These are phyloP conservation scores for Stemphylium beticola DNA, from an alignment of 2,329 filamentous ascomycete genomes.

Conservation along the genomic window DNA sequence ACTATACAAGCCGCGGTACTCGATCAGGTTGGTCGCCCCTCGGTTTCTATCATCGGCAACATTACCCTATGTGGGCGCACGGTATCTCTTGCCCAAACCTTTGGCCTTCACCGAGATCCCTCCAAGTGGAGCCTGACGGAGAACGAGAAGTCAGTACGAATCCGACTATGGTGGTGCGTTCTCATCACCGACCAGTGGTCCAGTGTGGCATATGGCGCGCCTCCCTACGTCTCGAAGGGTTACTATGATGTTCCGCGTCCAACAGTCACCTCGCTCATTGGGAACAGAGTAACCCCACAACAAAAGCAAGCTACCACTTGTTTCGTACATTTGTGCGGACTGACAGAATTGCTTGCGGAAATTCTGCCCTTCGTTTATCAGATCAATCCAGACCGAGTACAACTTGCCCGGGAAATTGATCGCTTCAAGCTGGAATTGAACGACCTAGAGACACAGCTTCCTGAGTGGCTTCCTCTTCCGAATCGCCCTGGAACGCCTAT, in stretches of 20 bases:
- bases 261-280: conserved; percentile 51
- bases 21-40: conserved; percentile 51
- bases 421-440: conserved; percentile 43
- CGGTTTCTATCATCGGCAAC: conserved; percentile 54
- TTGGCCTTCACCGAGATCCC: conserved; percentile 63
- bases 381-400: conserved; percentile 37
- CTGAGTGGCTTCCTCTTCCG: conserved; percentile 41
- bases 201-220: conserved; percentile 62
- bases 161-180: conserved; percentile 64
- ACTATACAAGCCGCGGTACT: conserved; percentile 50
- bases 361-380: conserved; percentile 49
- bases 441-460: conserved; percentile 42
- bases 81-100: conserved; percentile 61
- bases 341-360: conserved; percentile 53
- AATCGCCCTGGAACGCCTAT: conserved; percentile 43
- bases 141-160: conserved; percentile 59
- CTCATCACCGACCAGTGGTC: conserved; percentile 64
- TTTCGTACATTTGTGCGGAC: conserved; percentile 60
- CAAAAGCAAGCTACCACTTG: conserved; percentile 57
- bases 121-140: conserved; percentile 59
- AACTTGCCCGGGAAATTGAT: conserved; percentile 38
- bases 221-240: conserved; percentile 59
- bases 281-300: conserved; percentile 41
- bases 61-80: conserved; percentile 61
- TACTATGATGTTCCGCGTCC: conserved; percentile 64